Conservation (phyloP, 2,329 filamentous ascomycete species). For the Karstenula rhodostoma region DNA sequence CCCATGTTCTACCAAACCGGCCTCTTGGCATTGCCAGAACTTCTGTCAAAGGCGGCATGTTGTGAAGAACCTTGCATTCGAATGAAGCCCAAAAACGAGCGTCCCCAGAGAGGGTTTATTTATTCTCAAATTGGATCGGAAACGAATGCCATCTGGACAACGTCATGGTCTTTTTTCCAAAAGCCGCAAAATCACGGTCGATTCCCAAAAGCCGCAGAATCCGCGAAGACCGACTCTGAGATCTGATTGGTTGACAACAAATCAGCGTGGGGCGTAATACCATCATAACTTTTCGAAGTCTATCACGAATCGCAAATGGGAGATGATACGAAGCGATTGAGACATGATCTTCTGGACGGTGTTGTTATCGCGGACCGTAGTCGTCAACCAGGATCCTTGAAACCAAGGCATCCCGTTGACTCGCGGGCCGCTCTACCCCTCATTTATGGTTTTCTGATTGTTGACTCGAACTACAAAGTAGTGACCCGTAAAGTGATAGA, state of each 20-base stretch:
- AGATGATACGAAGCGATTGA: background rate
- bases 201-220: background rate
- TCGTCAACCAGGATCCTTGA: background rate
- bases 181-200: background rate
- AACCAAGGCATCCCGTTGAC: background rate
- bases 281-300: background rate
- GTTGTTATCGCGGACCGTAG: background rate
- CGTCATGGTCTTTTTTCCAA: background rate
- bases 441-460: too few relatives aligned
- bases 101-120: background rate
- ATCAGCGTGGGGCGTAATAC: background rate
- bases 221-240: background rate
- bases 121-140: background rate
- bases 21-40: constrained; percentile 18
- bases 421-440: background rate
- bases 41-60: constrained; percentile 22
- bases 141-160: too few relatives aligned
- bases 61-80: too few relatives aligned
- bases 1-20: constrained; percentile 16
- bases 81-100: too few relatives aligned
- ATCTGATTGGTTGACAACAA: background rate
- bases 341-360: background rate
- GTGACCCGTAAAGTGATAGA: too few relatives aligned
- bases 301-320: background rate
- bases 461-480: too few relatives aligned